Evolutionary conservation across 2,329 filamentous ascomycete genomes (phyloP).

Genomic region (Colletotrichum kahawae): DNA sequence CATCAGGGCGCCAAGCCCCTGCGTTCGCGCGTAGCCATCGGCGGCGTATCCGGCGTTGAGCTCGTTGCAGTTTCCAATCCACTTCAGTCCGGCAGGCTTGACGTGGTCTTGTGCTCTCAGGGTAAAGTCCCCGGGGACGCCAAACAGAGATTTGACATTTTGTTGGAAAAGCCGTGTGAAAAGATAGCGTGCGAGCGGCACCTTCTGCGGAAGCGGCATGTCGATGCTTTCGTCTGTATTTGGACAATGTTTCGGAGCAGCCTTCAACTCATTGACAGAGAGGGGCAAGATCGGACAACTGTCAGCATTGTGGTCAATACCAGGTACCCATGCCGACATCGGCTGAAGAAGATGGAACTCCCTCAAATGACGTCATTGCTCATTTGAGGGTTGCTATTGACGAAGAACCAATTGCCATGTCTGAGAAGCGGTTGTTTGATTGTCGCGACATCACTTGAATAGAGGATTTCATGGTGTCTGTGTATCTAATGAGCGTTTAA

Average conservation of each 20-base stretch:
- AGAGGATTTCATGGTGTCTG: background rate
- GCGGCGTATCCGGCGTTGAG: constrained; percentile 62
- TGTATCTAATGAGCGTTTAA: no score
- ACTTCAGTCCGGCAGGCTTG: constrained; percentile 38
- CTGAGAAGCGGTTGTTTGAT: background rate
- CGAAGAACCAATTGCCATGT: background rate
- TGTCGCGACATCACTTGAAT: background rate
- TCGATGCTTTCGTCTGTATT: background rate
- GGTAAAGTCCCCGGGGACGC: constrained; percentile 50
- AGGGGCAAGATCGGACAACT: background rate
- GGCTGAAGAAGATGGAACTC: background rate
- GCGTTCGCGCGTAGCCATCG: constrained; percentile 62
- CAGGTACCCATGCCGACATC: background rate
- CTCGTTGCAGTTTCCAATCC: constrained; percentile 62
- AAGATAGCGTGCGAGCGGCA: constrained; percentile 61
- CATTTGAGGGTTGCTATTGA: background rate
- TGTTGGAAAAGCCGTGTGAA: constrained; percentile 64
- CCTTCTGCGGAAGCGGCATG: background rate
- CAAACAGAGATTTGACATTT: constrained; percentile 60
- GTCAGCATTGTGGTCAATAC: background rate
- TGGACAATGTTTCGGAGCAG: background rate
- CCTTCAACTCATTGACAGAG: background rate
- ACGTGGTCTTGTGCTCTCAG: constrained; percentile 41
- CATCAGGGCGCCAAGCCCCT: constrained; percentile 53
- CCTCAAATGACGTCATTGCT: background rate